phyloP scores from a whole-genome alignment of 2,329 filamentous ascomycete species.

The Mollisia scopiformis region DNA sequence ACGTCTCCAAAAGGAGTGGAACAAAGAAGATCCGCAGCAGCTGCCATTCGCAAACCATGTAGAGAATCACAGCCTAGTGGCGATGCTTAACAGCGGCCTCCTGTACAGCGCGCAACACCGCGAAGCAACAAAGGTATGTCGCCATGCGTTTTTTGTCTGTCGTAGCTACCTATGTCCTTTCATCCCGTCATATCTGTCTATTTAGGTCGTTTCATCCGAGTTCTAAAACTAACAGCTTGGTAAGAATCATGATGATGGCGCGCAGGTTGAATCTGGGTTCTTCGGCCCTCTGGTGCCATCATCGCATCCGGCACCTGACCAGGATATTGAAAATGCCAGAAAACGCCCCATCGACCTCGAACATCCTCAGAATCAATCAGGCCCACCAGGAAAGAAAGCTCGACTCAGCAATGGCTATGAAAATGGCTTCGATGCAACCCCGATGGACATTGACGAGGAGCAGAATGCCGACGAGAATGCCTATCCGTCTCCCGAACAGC shows the following conservation, averaged over 20 bases:
- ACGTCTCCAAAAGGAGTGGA: conserved; percentile 72
- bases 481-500: conserved; percentile 62
- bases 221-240: conserved; percentile 6
- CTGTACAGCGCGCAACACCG: conserved; percentile 63
- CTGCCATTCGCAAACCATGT: conserved; percentile 68
- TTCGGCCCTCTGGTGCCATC: conserved; percentile 37
- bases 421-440: conserved; percentile 53
- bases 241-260: conserved; percentile 21
- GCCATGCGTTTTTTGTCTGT: no score
- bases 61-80: conserved; percentile 65
- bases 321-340: conserved; percentile 35
- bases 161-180: no score
- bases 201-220: neutral
- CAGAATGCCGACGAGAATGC: conserved; percentile 56
- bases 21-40: conserved; percentile 62
- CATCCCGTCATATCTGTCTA: conserved; percentile 16
- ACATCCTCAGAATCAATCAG: conserved; percentile 51
- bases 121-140: conserved; percentile 41
- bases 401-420: conserved; percentile 66
- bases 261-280: conserved; percentile 29
- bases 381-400: conserved; percentile 58
- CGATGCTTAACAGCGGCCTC: conserved; percentile 65
- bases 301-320: conserved; percentile 29
- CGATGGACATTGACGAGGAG: conserved; percentile 61
- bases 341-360: conserved; percentile 37